Evolutionary conservation across 805 yeast genomes (phyloP), one percentile per base, ranked within the genome.

Genomic region (Ogataea kodamae): DNA sequence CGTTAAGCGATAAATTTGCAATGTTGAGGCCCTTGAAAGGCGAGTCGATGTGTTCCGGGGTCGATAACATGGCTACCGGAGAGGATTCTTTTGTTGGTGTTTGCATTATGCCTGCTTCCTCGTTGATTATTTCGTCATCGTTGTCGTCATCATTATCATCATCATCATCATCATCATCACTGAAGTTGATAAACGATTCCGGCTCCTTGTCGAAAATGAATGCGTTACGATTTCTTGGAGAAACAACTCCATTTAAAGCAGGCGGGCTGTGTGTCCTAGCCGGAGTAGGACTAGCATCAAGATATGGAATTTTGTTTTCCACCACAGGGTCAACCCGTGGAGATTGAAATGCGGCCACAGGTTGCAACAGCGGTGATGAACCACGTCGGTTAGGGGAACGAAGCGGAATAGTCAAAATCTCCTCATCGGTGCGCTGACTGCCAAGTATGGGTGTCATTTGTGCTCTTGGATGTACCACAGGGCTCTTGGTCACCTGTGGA

Each of bases 331-430:
- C 27, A 8, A 35, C 14, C 22, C 30, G 28, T 2, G 42, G 43
- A 9, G 45, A 40, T 16, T 16, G 25, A 30, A 39, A 39, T 5
- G 46, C 40, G 5, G 50, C 31, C 9, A 39, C 21, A 5, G 40
- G 41, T 1, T 39, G 35, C 3, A 19, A 20, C n/a, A 25, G 13
- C 17, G 47, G 38, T 1, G 46, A 30, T 5, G 18, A 18, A 3
- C 33, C 29, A 9, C 35, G 17, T 30, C 61, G 44, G 25, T 44
- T 48, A 2, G 64, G 64, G 10, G 64, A 58, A 33, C 62, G 46
- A 11, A 54, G 25, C 9, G 64, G 62, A 19, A 55, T 55, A 4
- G 49, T 45, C 19, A 52, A 38, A 18, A 48, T 20, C n/a, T 48
- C 49, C 11, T 45, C 51, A 13, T 42, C 48, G 9, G 19, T 9